Evolutionary conservation across 2,329 filamentous ascomycete species (phyloP).

Genomic region (Leptodontidium sp.): DNA sequence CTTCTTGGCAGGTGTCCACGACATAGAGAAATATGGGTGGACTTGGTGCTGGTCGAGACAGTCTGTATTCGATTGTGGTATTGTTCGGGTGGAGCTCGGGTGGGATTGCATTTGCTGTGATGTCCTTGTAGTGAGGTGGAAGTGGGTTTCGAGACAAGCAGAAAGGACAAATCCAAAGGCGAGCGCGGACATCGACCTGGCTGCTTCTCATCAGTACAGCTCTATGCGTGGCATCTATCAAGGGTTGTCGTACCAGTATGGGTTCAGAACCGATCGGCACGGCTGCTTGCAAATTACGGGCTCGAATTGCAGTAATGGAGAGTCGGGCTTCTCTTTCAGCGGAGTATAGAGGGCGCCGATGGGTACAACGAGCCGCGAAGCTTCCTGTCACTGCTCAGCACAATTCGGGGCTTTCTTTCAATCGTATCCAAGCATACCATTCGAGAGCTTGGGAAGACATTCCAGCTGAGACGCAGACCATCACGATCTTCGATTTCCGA

Average conservation of each 20-base stretch:
- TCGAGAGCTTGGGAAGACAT: conserved; percentile 96
- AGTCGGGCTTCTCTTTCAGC: conserved; percentile 91
- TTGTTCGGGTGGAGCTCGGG: conserved; percentile 83
- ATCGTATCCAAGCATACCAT: conserved; percentile 69
- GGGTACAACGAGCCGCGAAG: conserved; percentile 90
- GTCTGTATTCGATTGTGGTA: conserved; percentile 89
- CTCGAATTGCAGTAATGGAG: conserved; percentile 91
- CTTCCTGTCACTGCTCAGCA: conserved; percentile 70
- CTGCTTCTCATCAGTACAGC: conserved; percentile 51
- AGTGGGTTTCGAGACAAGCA: conserved; percentile 85
- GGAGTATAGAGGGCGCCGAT: conserved; percentile 97
- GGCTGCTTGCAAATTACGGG: conserved; percentile 96
- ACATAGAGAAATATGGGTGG: conserved; percentile 89
- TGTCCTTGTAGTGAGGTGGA: conserved; percentile 89
- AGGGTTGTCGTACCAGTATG: conserved; percentile 77
- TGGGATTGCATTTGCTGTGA: conserved; percentile 82
- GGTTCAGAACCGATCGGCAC: conserved; percentile 94
- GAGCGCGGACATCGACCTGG: conserved; percentile 83
- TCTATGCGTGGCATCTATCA: not conserved
- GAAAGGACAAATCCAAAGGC: conserved; percentile 90
- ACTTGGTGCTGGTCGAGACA: conserved; percentile 82
- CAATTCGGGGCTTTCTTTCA: not conserved
- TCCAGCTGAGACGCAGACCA: conserved; percentile 96
- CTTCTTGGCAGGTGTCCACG: conserved; percentile 88
- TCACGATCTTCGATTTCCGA: conserved; percentile 91